A percentile compares a stretch with the other conserved stretches of the same genome.
phyloP scores from a whole-genome alignment of 2,329 filamentous ascomycete genomes.

The Pseudonectria foliicola region DNA sequence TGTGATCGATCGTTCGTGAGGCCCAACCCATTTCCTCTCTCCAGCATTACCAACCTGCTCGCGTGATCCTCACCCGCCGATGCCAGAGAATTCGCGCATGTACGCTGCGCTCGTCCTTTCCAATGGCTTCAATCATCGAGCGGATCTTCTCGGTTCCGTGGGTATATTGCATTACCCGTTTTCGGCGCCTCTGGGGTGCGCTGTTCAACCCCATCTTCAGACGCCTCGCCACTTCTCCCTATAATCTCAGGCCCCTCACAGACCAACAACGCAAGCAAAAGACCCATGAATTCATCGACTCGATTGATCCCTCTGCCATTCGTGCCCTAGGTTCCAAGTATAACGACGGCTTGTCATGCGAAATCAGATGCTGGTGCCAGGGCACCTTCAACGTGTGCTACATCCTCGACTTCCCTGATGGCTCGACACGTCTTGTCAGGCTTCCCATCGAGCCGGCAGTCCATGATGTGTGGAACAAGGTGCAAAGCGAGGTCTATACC shows the following conservation, averaged over 20 bases:
- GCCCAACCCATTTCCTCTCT: no score
- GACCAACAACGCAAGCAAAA: conserved; percentile 3
- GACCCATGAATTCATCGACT: conserved; percentile 18
- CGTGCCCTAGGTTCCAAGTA: conserved; percentile 15
- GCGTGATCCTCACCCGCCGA: no score
- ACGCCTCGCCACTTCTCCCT: conserved; percentile 1
- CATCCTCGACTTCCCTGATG: conserved; percentile 14
- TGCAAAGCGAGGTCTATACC: conserved; percentile 20
- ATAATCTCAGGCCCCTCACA: conserved; percentile 1
- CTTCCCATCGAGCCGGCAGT: conserved; percentile 17
- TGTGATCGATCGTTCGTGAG: no score
- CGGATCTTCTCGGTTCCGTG: conserved; percentile 2
- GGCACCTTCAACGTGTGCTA: conserved; percentile 20
- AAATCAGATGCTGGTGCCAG: conserved; percentile 9
- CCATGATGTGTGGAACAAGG: conserved; percentile 17
- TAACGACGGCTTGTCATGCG: conserved; percentile 11
- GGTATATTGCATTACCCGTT: conserved; percentile 1
- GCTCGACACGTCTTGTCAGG: conserved; percentile 15
- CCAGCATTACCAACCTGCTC: no score
- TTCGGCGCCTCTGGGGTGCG: background rate
- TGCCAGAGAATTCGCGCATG: no score
- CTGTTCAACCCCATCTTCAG: background rate
- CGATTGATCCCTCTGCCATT: conserved; percentile 11
- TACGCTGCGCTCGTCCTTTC: no score
- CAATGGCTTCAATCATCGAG: conserved; percentile 2